phyloP scores from a whole-genome alignment of 1,284 basidiomycete species.

The Ustilago tritici region DNA sequence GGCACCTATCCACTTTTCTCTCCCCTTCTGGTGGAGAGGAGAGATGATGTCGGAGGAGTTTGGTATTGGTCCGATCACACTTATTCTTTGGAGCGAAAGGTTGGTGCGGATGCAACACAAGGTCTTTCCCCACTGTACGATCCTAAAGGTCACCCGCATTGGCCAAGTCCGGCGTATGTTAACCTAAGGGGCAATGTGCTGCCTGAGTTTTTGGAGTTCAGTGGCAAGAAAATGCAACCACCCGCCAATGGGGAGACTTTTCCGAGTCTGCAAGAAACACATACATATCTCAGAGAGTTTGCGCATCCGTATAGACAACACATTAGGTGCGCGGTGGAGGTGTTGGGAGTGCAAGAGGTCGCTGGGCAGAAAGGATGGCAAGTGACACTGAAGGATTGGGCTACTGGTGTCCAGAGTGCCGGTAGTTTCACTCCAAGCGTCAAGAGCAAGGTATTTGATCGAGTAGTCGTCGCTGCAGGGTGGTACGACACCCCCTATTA shows the following conservation, averaged over 20 bases:
- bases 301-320: constrained; percentile 34
- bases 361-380: constrained; percentile 32
- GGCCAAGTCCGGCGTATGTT: constrained; percentile 61
- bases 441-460: constrained; percentile 32
- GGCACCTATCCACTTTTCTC: constrained; percentile 31
- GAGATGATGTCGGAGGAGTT: constrained; percentile 61
- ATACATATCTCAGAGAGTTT: constrained; percentile 45
- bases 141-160: constrained; percentile 46
- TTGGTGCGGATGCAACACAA: constrained; percentile 30
- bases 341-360: constrained; percentile 53
- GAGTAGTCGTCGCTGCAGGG: constrained; percentile 54
- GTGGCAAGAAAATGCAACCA: constrained; percentile 38
- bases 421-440: constrained; percentile 21
- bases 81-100: constrained; percentile 33
- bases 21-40: constrained; percentile 52
- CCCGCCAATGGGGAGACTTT: constrained; percentile 53
- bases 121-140: constrained; percentile 36
- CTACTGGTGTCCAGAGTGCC: neutral
- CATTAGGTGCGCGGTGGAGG: constrained; percentile 49
- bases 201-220: constrained; percentile 60
- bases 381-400: constrained; percentile 49
- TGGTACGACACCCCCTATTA: constrained; percentile 62
- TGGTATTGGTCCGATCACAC: constrained; percentile 57
- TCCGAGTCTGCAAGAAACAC: constrained; percentile 57
- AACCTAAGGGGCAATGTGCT: constrained; percentile 61